Evolutionary conservation across 805 yeast genomes (phyloP), one percentile per base, ranked within the genome.

Genomic region (Candida endomychidarum): DNA sequence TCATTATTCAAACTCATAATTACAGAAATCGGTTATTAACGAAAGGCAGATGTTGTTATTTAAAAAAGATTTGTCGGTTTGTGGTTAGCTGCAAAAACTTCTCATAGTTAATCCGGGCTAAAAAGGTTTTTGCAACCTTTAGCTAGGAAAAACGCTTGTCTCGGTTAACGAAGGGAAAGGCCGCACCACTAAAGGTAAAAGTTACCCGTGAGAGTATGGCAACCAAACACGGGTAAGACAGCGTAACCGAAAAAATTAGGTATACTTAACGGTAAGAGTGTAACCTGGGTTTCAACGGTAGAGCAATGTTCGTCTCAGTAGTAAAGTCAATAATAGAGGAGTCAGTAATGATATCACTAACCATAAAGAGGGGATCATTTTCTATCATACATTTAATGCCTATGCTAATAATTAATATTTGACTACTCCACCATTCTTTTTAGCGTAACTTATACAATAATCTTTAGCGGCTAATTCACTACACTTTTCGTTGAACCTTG

Each of bases 361-460:
- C n/a, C n/a, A n/a, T n/a, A 26, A 26, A 26, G 18, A 14, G 18
- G 7, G 30, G 14, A 26, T 14, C 5, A n/a, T n/a, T n/a, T n/a
- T n/a, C n/a, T n/a, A n/a, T n/a, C n/a, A n/a, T n/a, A n/a, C n/a
- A n/a, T n/a, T n/a, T 26, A 26, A 7, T 5, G 14, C 5, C 16
- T 26, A 28, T 28, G 14, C 34, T 30, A n/a, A 7, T 8, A 4
- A 6, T 37, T 43, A 35, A 36, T 45, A 45, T 16, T 26, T 20
- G 10, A 41, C 45, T 25, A 45, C 39, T 3, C 48, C 48, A 11
- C 38, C 38, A 27, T 35, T 35, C 32, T 18, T 26, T 6, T 20
- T 5, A 12, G 38, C 38, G 35, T 52, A 54, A 6, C 27, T 28
- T 9, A 41, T 30, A 45, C 59, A 54, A 37, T 53, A 54, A 1